Evolutionary conservation across 2,329 filamentous ascomycete genomes (phyloP).

Genomic region (Dothideomycetes sp.): DNA sequence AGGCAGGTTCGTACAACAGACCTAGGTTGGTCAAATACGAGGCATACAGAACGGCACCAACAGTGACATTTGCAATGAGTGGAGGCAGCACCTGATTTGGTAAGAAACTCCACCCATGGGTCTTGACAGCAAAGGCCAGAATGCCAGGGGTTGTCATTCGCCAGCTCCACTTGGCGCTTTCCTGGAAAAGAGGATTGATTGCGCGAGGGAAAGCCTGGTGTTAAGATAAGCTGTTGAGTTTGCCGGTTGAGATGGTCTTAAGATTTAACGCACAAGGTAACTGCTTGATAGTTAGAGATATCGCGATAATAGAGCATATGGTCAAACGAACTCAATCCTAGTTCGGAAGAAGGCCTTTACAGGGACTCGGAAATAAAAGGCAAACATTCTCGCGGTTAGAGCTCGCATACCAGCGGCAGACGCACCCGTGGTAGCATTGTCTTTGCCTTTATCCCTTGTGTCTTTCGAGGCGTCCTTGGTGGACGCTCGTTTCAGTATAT

Average conservation of each 20-base stretch:
- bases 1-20: slow-evolving; percentile 54
- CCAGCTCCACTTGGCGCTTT: slow-evolving; percentile 45
- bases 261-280: slow-evolving; percentile 2
- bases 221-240: too few relatives aligned
- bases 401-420: slow-evolving; percentile 78
- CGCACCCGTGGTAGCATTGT: slow-evolving; percentile 58
- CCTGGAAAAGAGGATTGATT: slow-evolving; percentile 45
- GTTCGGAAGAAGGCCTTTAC: slow-evolving; percentile 89
- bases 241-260: not conserved
- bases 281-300: not conserved
- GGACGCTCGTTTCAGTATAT: slow-evolving; percentile 1
- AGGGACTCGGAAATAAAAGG: slow-evolving; percentile 85
- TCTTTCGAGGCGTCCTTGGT: slow-evolving; percentile 12
- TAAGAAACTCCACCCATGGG: slow-evolving; percentile 64
- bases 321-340: slow-evolving; percentile 67
- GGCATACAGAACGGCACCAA: slow-evolving; percentile 66
- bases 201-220: slow-evolving; percentile 42
- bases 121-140: slow-evolving; percentile 53
- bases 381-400: slow-evolving; percentile 68
- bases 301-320: not conserved
- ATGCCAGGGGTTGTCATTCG: slow-evolving; percentile 59
- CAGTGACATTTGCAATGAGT: slow-evolving; percentile 60
- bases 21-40: slow-evolving; percentile 62
- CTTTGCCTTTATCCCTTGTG: slow-evolving; percentile 33
- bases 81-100: slow-evolving; percentile 69